Conservation (phyloP, 2,329 filamentous ascomycete genomes). For the Madurella fahalii region DNA sequence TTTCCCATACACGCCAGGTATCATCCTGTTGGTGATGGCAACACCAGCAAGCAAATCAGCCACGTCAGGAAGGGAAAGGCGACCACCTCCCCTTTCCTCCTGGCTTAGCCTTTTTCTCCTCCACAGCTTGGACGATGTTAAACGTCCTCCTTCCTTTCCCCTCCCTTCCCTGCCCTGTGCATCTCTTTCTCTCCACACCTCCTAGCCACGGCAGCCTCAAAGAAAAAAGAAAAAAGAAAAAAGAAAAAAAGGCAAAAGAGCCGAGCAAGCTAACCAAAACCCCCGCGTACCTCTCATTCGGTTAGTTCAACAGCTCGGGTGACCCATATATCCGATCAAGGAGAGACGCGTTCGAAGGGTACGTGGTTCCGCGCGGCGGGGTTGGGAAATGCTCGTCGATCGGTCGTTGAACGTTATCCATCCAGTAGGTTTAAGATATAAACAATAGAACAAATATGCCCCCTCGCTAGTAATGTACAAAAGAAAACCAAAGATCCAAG, state of each 20-base stretch:
- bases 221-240: constrained; percentile 1
- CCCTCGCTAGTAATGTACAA: constrained; percentile 3
- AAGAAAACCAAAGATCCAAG: neutral
- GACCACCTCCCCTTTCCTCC: too few relatives aligned
- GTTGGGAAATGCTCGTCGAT: neutral
- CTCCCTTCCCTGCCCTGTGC: neutral
- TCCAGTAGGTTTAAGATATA: constrained; percentile 2
- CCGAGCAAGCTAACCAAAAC: too few relatives aligned
- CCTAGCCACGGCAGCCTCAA: neutral
- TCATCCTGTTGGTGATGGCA: neutral
- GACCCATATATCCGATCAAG: neutral
- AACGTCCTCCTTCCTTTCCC: too few relatives aligned
- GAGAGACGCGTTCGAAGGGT: neutral
- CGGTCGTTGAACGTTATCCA: neutral
- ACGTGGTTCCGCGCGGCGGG: neutral
- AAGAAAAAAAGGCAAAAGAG: neutral
- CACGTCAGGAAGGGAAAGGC: neutral
- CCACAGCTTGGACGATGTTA: too few relatives aligned
- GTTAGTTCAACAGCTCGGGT: neutral
- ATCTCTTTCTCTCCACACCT: neutral
- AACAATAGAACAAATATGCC: constrained; percentile 1
- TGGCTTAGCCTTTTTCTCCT: too few relatives aligned
- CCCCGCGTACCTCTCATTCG: neutral
- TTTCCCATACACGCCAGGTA: neutral
- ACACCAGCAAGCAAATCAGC: neutral